A percentile compares a stretch with the other conserved stretches of the same genome.
Conservation (phyloP, 495 filamentous ascomycete genomes). For the Hypoxylon lienhwacheense region DNA sequence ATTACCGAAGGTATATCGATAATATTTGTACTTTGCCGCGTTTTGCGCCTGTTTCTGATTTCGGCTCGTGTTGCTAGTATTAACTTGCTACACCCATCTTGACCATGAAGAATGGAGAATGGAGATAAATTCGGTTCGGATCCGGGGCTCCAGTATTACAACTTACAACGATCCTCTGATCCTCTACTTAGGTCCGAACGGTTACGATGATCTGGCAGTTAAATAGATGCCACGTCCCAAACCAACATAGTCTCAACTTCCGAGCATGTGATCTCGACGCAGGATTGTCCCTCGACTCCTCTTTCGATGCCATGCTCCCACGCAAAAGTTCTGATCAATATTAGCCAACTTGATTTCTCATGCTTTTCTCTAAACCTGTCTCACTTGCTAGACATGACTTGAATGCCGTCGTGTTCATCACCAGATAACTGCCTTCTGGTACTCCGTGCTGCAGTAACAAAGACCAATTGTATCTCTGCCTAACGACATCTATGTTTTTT, state of each 20-base stretch:
- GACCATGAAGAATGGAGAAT: too few species aligned
- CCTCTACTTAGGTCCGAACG: not conserved
- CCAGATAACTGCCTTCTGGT: too few species aligned
- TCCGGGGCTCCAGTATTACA: not conserved
- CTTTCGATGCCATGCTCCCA: not conserved
- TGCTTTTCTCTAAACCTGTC: not conserved
- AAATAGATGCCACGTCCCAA: slow-evolving; percentile 9
- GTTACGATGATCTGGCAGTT: slow-evolving; percentile 2
- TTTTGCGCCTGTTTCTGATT: slow-evolving; percentile 11
- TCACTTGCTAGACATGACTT: too few species aligned
- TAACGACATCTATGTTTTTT: not conserved
- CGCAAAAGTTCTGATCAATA: too few species aligned
- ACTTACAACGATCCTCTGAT: too few species aligned
- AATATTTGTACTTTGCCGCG: slow-evolving; percentile 10
- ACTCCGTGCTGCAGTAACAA: not conserved
- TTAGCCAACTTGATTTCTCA: too few species aligned
- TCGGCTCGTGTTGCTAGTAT: too few species aligned
- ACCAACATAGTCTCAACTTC: not conserved
- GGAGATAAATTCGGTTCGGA: not conserved
- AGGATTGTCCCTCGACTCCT: too few species aligned
- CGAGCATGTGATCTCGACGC: slow-evolving; percentile 6
- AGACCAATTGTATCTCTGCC: not conserved
- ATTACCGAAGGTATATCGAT: slow-evolving; percentile 6
- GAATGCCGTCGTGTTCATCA: too few species aligned
- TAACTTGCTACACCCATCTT: slow-evolving; percentile 15